phyloP scores from a whole-genome alignment of 1,139 yeast species.

The Kurtzmaniella quercitrusa region DNA sequence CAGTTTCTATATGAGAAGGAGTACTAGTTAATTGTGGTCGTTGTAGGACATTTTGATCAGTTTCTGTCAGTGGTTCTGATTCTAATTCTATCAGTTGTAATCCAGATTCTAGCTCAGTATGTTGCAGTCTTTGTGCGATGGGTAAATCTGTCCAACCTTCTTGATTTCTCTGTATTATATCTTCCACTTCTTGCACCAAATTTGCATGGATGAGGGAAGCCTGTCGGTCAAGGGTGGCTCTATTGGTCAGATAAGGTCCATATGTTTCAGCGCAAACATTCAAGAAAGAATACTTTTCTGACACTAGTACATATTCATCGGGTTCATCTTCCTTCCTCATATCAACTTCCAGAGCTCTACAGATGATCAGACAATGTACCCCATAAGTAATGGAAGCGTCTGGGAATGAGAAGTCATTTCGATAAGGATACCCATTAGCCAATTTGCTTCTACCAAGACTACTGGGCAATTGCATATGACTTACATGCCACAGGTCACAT shows the following conservation, averaged over 20 bases:
- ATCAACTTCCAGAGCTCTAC: slow-evolving; percentile 28
- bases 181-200: slow-evolving; percentile 24
- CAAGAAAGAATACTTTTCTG: slow-evolving; percentile 27
- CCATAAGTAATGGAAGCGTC: slow-evolving; percentile 33
- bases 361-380: slow-evolving; percentile 35
- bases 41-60: neutral
- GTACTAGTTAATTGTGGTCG: slow-evolving; percentile 1
- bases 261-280: slow-evolving; percentile 23
- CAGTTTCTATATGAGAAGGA: neutral
- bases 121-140: neutral
- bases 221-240: slow-evolving; percentile 30
- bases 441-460: slow-evolving; percentile 28
- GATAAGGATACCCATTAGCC: slow-evolving; percentile 14
- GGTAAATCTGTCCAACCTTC: neutral
- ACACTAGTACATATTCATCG: slow-evolving; percentile 37
- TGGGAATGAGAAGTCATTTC: slow-evolving; percentile 27
- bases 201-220: slow-evolving; percentile 26
- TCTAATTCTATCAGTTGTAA: neutral
- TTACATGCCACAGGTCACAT: slow-evolving; percentile 30
- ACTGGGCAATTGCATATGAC: slow-evolving; percentile 35
- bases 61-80: neutral
- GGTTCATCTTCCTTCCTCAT: slow-evolving; percentile 13
- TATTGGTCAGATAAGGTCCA: slow-evolving; percentile 23
- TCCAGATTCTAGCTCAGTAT: neutral
- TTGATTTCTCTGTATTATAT: slow-evolving; percentile 15